A percentile compares a stretch with the other conserved stretches of the same genome.
phyloP scores from a whole-genome alignment of 140 eudicot genomes.

The Oenanthe javanica region DNA sequence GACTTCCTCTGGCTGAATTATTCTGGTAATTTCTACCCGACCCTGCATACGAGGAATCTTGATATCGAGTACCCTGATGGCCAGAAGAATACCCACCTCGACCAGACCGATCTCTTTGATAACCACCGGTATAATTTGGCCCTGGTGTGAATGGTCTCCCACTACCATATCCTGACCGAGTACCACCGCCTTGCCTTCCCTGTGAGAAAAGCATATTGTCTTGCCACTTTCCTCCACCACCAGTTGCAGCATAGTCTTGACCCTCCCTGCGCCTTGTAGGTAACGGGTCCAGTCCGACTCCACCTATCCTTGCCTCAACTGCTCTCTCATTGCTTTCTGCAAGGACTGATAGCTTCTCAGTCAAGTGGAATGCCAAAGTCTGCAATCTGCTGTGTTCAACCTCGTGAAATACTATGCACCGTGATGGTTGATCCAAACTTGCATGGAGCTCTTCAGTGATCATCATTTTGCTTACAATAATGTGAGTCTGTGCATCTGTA shows the following conservation, averaged over 20 bases:
- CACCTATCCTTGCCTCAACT: constrained; percentile 58
- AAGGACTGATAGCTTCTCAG: constrained; percentile 71
- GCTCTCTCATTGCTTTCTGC: constrained; percentile 90
- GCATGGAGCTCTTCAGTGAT: constrained; percentile 83
- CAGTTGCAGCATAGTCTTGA: constrained; percentile 69
- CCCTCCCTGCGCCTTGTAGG: constrained; percentile 76
- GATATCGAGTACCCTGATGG: constrained; percentile 40
- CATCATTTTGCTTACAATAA: constrained; percentile 86
- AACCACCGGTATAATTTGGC: constrained; percentile 16
- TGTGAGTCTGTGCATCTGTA: constrained; percentile 50
- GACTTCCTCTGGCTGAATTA: constrained; percentile 46
- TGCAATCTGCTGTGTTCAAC: constrained; percentile 72
- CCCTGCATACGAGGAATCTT: constrained; percentile 35
- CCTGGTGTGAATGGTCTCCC: constrained; percentile 32
- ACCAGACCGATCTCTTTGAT: constrained; percentile 36
- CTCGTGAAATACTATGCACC: constrained; percentile 78
- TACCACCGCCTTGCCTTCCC: constrained; percentile 51
- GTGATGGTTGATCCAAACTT: constrained; percentile 85
- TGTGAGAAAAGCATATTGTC: constrained; percentile 47
- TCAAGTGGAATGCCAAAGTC: constrained; percentile 68
- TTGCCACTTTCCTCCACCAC: constrained; percentile 63
- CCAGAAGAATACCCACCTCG: constrained; percentile 31
- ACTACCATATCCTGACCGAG: constrained; percentile 52
- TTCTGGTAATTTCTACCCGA: constrained; percentile 26
- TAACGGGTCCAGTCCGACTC: constrained; percentile 64